These are phyloP conservation scores for Lipomyces sp. DNA, from an alignment of 805 yeast genomes.

Conservation along the genomic window DNA sequence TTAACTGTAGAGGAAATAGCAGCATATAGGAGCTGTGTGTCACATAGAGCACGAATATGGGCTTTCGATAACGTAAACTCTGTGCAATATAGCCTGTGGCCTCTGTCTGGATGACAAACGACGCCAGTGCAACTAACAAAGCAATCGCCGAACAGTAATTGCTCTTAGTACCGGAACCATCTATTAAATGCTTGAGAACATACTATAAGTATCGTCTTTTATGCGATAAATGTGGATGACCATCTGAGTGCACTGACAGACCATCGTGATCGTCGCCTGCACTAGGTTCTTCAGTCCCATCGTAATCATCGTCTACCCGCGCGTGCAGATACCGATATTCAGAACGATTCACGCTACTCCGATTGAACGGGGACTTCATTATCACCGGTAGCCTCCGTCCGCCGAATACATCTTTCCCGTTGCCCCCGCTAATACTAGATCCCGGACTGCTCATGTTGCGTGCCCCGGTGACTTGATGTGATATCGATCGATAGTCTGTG, in stretches of 20 bases:
- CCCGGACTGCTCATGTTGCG: constrained; percentile 11
- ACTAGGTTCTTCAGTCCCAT: constrained; percentile 3
- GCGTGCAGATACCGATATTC: constrained; percentile 35
- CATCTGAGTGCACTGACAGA: constrained; percentile 16
- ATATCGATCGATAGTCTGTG: constrained; percentile 12
- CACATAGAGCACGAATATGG: constrained; percentile 57
- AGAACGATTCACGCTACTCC: constrained; percentile 32
- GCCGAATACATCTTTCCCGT: constrained; percentile 6
- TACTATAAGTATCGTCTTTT: constrained; percentile 36
- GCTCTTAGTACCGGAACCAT: not conserved
- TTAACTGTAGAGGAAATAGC: constrained; percentile 71
- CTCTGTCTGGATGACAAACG: constrained; percentile 83
- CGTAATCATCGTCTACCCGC: constrained; percentile 20
- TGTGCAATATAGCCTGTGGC: constrained; percentile 70
- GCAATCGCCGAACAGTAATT: constrained; percentile 50
- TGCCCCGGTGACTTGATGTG: constrained; percentile 7
- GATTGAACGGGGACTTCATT: constrained; percentile 22
- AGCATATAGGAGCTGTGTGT: constrained; percentile 82
- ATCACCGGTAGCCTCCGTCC: constrained; percentile 24
- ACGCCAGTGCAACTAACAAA: constrained; percentile 54
- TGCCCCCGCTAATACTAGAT: not conserved
- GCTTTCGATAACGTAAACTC: constrained; percentile 63
- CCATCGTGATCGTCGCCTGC: constrained; percentile 14
- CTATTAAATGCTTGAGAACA: not conserved
- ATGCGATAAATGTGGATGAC: constrained; percentile 18